Base-by-base conservation (phyloP, 768 basidiomycete genomes). In the Hydnomerulius pinastri region DNA sequence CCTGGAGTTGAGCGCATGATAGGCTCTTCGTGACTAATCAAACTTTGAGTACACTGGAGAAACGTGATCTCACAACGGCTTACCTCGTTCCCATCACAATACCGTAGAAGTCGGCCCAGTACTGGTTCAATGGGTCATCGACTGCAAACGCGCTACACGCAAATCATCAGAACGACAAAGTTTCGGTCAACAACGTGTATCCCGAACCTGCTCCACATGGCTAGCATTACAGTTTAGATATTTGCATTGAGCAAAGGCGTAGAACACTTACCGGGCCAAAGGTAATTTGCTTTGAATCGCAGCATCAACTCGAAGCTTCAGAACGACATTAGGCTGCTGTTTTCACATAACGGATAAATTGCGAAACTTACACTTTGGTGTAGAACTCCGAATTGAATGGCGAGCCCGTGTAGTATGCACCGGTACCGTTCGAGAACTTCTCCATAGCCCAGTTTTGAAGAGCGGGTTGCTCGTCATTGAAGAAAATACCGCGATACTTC, bases 401-500 rank as follows among this genome's bases (percentile, higher is more conserved):
- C n/a, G n/a, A n/a, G n/a, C n/a, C n/a, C n/a, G n/a, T n/a, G n/a
- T n/a, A n/a, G n/a, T n/a, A 46, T 0, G 75, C 69, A 6, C 81
- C 81, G 4, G 81, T 80, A 2, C 82, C 82, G 51, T 85, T 84
- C 9, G 81, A 83, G 63, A 84, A 87, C 56, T 81, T 83, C 53
- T 81, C 81, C 55, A 76, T 72, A 12, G 85, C 87, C 87, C 87
- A 90, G 56, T 79, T 82, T 55, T 82, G 80, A 43, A 88, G 62
- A 24, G 81, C 80, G 7, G 87, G 87, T 58, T 86, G 82, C 62
- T 90, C 87, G 56, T 90, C 86, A 61, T 90, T 90, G 54, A 90
- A 67, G 72, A 90, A 85, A 36, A 87, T 78, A 12, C 81, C 87
- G 28, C 86, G 78, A 57, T 84, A 87, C 60, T 86, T 81, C 49